phyloP scores from a whole-genome alignment of 768 basidiomycete species.

The Termitomyces sp. region DNA sequence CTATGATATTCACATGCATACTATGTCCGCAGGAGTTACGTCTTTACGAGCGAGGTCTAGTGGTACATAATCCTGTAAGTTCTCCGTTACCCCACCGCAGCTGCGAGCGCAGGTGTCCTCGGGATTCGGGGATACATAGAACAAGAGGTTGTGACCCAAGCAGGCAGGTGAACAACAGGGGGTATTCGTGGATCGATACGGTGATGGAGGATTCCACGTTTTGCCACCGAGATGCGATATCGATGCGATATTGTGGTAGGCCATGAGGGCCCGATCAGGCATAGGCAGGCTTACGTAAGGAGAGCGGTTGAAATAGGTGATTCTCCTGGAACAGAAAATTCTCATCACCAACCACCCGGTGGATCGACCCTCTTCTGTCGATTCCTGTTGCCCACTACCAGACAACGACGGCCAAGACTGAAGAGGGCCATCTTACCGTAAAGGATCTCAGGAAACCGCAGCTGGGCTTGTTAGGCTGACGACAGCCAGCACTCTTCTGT shows the following conservation, averaged over 20 bases:
- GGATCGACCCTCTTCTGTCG: slow-evolving; percentile 48
- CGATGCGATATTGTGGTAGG: background rate
- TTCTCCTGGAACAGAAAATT: slow-evolving; percentile 9
- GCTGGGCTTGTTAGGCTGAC: slow-evolving; percentile 26
- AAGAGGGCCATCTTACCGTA: slow-evolving; percentile 33
- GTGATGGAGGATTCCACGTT: background rate
- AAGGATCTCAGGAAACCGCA: slow-evolving; percentile 18
- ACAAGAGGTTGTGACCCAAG: background rate
- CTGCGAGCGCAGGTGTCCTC: background rate
- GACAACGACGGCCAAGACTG: slow-evolving; percentile 37
- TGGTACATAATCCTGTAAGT: background rate
- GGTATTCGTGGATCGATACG: background rate
- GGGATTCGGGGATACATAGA: background rate
- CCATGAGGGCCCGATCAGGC: background rate
- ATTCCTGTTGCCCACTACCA: slow-evolving; percentile 36
- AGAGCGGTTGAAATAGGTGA: slow-evolving; percentile 12
- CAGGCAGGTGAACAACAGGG: background rate
- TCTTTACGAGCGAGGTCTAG: background rate
- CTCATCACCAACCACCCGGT: slow-evolving; percentile 34
- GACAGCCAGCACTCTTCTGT: slow-evolving; percentile 24
- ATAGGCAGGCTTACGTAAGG: slow-evolving; percentile 13
- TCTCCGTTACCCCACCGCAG: background rate
- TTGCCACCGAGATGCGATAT: background rate
- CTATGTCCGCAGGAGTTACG: background rate
- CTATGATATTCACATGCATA: background rate